Evolutionary conservation across 2,329 filamentous ascomycete genomes (phyloP).

Genomic region (Talaromyces piceae): DNA sequence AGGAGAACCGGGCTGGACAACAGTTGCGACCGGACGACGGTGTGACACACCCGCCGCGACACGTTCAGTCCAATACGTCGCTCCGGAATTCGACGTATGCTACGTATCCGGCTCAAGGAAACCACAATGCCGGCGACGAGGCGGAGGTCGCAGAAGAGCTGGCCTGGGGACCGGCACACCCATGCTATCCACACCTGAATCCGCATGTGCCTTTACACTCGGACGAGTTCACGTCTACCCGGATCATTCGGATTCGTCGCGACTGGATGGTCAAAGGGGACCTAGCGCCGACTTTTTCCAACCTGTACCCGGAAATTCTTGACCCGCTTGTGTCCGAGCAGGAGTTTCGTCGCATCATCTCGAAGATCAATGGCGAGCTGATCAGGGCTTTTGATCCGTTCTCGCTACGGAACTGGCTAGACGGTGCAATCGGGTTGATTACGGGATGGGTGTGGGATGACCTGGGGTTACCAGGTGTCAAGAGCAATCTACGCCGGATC

Average conservation of each 20-base stretch:
- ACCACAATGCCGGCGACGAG: slow-evolving; percentile 22
- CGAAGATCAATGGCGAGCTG: slow-evolving; percentile 72
- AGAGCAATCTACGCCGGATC: slow-evolving; percentile 60
- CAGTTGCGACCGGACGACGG: slow-evolving; percentile 15
- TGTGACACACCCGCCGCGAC: slow-evolving; percentile 21
- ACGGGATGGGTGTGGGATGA: slow-evolving; percentile 97
- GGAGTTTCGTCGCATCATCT: slow-evolving; percentile 75
- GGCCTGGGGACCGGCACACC: slow-evolving; percentile 88
- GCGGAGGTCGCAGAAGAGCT: slow-evolving; percentile 59
- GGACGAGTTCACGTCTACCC: slow-evolving; percentile 65
- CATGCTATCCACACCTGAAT: slow-evolving; percentile 89
- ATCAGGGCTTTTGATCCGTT: slow-evolving; percentile 74
- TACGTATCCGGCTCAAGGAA: slow-evolving; percentile 31
- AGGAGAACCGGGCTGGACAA: slow-evolving; percentile 12
- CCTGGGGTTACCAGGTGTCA: slow-evolving; percentile 67
- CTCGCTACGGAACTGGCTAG: slow-evolving; percentile 66
- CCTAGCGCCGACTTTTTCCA: slow-evolving; percentile 85
- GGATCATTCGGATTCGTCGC: slow-evolving; percentile 82
- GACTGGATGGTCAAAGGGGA: slow-evolving; percentile 91
- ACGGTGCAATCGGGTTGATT: slow-evolving; percentile 68
- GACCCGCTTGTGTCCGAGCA: slow-evolving; percentile 78
- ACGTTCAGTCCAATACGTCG: slow-evolving; percentile 34
- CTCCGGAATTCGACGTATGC: slow-evolving; percentile 34
- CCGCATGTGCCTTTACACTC: slow-evolving; percentile 78
- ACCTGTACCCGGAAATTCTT: slow-evolving; percentile 91